Evolutionary conservation across 2,329 filamentous ascomycete genomes (phyloP).

Genomic region (Raffaelea arxii): DNA sequence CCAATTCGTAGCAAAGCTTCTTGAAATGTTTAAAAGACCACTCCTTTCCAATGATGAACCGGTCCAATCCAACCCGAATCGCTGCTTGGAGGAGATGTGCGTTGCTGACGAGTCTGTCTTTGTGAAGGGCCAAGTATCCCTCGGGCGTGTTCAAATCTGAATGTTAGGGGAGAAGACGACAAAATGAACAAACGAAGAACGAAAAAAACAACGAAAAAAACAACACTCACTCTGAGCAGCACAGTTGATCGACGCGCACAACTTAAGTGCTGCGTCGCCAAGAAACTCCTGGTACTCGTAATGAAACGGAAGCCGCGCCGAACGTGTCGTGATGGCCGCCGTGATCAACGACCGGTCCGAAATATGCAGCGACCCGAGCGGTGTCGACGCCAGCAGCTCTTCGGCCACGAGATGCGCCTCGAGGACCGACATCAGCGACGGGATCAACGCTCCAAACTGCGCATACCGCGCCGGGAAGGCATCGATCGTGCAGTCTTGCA

Average conservation of each 20-base stretch:
- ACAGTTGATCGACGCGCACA: constrained; percentile 58
- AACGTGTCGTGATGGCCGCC: constrained; percentile 60
- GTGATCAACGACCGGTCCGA: constrained; percentile 44
- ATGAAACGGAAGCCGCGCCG: constrained; percentile 49
- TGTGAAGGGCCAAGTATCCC: constrained; percentile 59
- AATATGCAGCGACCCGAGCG: constrained; percentile 45
- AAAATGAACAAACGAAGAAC: neutral
- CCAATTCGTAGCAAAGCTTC: constrained; percentile 52
- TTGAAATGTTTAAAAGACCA: constrained; percentile 68
- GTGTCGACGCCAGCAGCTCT: constrained; percentile 40
- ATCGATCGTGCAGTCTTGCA: constrained; percentile 39
- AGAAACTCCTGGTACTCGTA: constrained; percentile 84
- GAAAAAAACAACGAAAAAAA: neutral
- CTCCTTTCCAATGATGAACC: constrained; percentile 57
- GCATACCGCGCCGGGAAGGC: constrained; percentile 31
- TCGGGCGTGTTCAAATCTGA: constrained; percentile 63
- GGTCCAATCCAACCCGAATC: constrained; percentile 53
- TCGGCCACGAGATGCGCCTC: constrained; percentile 55
- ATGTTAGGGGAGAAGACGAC: constrained; percentile 4
- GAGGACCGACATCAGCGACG: constrained; percentile 62
- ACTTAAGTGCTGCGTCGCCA: constrained; percentile 76
- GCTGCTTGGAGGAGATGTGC: constrained; percentile 58
- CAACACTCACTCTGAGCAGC: constrained; percentile 38
- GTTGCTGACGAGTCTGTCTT: constrained; percentile 67
- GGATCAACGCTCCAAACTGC: constrained; percentile 53